Evolutionary conservation across 2,329 filamentous ascomycete genomes (phyloP).

Genomic region (Bisporella sp.): DNA sequence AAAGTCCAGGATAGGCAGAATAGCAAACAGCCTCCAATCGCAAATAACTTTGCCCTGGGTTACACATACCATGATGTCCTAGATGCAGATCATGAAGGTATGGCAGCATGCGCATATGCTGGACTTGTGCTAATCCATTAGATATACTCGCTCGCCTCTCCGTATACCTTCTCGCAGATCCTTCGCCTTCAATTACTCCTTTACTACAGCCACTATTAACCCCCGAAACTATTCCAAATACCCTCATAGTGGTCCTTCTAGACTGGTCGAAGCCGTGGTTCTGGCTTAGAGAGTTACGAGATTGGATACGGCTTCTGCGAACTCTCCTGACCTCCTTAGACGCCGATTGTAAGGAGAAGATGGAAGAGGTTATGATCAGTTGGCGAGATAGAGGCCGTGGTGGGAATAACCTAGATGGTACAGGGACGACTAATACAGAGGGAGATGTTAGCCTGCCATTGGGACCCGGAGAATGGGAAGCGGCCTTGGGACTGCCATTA

Average conservation of each 20-base stretch:
- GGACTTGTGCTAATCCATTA: conserved; percentile 30
- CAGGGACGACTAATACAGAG: conserved; percentile 49
- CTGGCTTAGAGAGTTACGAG: conserved; percentile 82
- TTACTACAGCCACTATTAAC: conserved; percentile 81
- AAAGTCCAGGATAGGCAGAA: conserved; percentile 43
- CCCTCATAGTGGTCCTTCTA: conserved; percentile 81
- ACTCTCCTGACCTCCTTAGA: conserved; percentile 69
- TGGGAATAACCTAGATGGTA: conserved; percentile 55
- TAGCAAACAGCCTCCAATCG: conserved; percentile 65
- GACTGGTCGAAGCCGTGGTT: conserved; percentile 93
- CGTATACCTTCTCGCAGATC: conserved; percentile 79
- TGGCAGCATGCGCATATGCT: conserved; percentile 6
- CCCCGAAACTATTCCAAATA: conserved; percentile 76
- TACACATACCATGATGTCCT: conserved; percentile 95
- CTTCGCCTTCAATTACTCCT: conserved; percentile 73
- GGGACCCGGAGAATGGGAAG: conserved; percentile 89
- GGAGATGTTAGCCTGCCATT: conserved; percentile 67
- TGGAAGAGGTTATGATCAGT: conserved; percentile 78
- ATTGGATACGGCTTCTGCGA: conserved; percentile 81
- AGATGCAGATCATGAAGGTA: conserved; percentile 89
- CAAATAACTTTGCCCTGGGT: conserved; percentile 85
- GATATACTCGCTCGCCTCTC: conserved; percentile 88
- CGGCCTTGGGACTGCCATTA: conserved; percentile 76
- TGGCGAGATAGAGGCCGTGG: conserved; percentile 74
- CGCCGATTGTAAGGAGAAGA: conserved; percentile 68